phyloP scores from a whole-genome alignment of 139 green algal species.

The Auxenochlorella protothecoides region DNA sequence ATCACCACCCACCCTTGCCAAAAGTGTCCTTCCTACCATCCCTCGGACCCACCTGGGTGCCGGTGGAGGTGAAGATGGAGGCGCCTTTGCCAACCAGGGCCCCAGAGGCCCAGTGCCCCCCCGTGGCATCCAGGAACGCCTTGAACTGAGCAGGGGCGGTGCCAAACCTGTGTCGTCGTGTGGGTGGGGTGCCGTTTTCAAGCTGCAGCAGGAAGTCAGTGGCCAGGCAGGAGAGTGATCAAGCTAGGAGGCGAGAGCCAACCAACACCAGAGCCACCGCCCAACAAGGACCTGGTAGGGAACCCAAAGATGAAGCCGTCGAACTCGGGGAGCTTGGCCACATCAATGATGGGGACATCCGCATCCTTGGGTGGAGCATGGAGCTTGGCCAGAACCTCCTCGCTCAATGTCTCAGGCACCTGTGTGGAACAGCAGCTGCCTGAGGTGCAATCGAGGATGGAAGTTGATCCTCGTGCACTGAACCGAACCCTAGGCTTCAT shows the following conservation, averaged over 20 bases:
- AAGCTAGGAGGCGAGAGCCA: too few relatives aligned
- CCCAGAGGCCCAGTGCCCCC: constrained; percentile 36
- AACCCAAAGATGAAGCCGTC: constrained; percentile 46
- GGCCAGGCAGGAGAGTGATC: too few relatives aligned
- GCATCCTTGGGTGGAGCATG: constrained; percentile 33
- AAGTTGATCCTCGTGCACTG: too few relatives aligned
- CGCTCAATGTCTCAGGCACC: constrained; percentile 37
- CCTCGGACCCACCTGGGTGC: constrained; percentile 24
- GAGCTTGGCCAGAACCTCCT: not conserved
- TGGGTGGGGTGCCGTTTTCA: too few relatives aligned
- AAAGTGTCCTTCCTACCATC: too few relatives aligned
- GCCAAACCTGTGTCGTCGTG: too few relatives aligned
- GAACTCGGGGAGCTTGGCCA: constrained; percentile 21
- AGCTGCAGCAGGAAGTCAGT: too few relatives aligned
- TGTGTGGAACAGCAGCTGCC: constrained; percentile 4
- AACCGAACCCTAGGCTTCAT: too few relatives aligned
- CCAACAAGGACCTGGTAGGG: constrained; percentile 12
- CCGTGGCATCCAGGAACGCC: constrained; percentile 45
- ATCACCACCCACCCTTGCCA: too few relatives aligned
- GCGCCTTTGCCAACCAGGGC: constrained; percentile 36
- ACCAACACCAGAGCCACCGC: too few relatives aligned
- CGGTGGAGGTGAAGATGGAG: constrained; percentile 27
- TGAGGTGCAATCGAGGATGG: constrained; percentile 1
- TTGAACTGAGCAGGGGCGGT: constrained; percentile 22
- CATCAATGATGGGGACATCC: constrained; percentile 32